phyloP scores from a whole-genome alignment of 2,329 filamentous ascomycete species.

The Venturia effusa region DNA sequence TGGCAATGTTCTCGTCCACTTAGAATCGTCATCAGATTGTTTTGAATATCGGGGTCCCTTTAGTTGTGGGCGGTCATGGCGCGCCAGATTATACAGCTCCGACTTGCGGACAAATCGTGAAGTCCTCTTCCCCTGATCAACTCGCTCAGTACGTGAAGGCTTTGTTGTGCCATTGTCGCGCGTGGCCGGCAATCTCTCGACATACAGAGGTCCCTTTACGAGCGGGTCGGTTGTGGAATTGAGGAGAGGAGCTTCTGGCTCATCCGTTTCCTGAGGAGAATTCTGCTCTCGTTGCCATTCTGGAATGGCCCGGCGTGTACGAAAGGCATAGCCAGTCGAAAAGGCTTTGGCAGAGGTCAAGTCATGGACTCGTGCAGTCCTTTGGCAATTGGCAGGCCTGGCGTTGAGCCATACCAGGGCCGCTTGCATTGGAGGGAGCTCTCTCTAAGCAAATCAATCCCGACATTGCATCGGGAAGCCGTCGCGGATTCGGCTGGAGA shows the following conservation, averaged over 20 bases:
- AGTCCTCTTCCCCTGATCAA: background rate
- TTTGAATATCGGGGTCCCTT: background rate
- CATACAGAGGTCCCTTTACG: background rate
- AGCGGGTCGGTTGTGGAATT: background rate
- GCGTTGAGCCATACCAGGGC: constrained; percentile 35
- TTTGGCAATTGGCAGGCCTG: constrained; percentile 31
- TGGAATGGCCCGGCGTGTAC: background rate
- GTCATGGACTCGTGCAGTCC: constrained; percentile 25
- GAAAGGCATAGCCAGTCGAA: constrained; percentile 9
- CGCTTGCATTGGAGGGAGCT: constrained; percentile 29
- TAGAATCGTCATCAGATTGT: background rate
- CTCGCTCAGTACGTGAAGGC: background rate
- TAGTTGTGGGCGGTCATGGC: background rate
- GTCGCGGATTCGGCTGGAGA: background rate
- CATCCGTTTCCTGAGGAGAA: background rate
- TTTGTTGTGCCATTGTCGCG: background rate
- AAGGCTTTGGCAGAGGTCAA: constrained; percentile 17
- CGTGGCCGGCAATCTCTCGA: background rate
- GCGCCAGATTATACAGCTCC: background rate
- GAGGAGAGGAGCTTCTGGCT: background rate
- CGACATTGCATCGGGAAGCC: constrained; percentile 9
- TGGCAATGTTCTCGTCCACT: background rate
- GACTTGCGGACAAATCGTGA: background rate
- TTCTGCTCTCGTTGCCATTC: background rate
- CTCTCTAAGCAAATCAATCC: background rate